Percentiles rank a stretch among this genome's conserved stretches.
Conservation (phyloP, 2,329 filamentous ascomycete genomes). For the Trichoderma aggressivum region DNA sequence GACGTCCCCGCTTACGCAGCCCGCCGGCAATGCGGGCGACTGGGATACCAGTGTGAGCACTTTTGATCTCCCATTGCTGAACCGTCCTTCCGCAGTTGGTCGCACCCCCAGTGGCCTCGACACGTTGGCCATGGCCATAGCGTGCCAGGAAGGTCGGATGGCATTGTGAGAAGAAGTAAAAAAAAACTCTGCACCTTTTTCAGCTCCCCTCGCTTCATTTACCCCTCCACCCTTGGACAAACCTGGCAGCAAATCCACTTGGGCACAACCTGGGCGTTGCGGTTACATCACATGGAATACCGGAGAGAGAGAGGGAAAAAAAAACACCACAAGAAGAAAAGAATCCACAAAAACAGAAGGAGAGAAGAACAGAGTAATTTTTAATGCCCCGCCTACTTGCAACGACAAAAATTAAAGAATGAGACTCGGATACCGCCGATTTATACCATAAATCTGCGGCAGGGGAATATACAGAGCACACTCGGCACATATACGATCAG, state of each 20-base stretch:
- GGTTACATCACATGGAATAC: constrained; percentile 1
- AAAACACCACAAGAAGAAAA: neutral
- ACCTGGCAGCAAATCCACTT: neutral
- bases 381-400: neutral
- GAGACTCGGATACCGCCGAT: neutral
- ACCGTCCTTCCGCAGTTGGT: constrained; percentile 38
- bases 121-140: constrained; percentile 52
- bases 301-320: neutral
- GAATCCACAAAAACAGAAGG: neutral
- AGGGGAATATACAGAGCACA: neutral
- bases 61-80: constrained; percentile 44
- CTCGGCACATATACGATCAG: constrained; percentile 10
- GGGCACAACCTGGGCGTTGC: neutral
- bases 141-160: constrained; percentile 44
- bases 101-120: constrained; percentile 52
- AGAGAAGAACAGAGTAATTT: neutral
- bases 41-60: constrained; percentile 50
- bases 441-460: neutral
- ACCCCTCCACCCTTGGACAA: neutral
- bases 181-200: neutral
- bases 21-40: constrained; percentile 32
- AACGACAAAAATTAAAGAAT: neutral
- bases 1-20: constrained; percentile 28
- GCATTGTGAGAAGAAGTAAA: neutral
- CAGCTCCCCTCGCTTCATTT: neutral